Base-by-base conservation (phyloP, 2,329 filamentous ascomycete species). In the Cladosporium oxysporum region DNA sequence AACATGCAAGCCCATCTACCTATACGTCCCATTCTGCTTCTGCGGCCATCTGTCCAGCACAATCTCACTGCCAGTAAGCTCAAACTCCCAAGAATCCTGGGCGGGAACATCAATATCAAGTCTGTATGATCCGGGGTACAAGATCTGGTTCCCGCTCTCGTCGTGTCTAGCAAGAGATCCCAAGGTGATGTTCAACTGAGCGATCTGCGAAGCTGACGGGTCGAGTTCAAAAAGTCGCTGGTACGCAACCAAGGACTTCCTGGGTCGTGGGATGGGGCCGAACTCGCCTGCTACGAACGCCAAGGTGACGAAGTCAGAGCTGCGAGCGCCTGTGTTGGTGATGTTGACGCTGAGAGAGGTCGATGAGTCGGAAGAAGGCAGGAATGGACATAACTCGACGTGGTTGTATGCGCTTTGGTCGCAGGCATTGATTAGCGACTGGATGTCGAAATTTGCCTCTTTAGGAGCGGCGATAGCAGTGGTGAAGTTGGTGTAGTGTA, bases 401-500 rank as follows among this genome's bases (percentile, higher is more conserved):
- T 37, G 71, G 69, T 59, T 57, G 35, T 47, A 18, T n/a, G 50
- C 18, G 50, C 49, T 74, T 70, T 50, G 68, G 67, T 2, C 68
- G 41, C 47, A 78, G 71, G 18, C 74, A 67, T 37, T 72, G 16
- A 79, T 67, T 7, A 81, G 71, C 1, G 74, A 66, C 1, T 69
- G 70, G 62, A 81, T 81, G 44, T 79, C 69, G 66, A 75, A 63
- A 5, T 35, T 21, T 16, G 58, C 29, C 18, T 65, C 68, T 29
- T 37, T 29, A 16, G 61, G 53, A 3, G 53, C 23, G 16, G 33
- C 66, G 62, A 68, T 67, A 35, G 59, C 55, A 29, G 66, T 49
- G 69, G 69, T 68, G 70, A 82, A 82, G 10, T 72, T 78, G 0
- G 80, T 81, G 66, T 82, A 82, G 72, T 80, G 80, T 6, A 81